A percentile compares a stretch with the other conserved stretches of the same genome.
These are phyloP conservation scores for Gossypium anomalum DNA, from an alignment of 345 rosid species.

Conservation along the genomic window DNA sequence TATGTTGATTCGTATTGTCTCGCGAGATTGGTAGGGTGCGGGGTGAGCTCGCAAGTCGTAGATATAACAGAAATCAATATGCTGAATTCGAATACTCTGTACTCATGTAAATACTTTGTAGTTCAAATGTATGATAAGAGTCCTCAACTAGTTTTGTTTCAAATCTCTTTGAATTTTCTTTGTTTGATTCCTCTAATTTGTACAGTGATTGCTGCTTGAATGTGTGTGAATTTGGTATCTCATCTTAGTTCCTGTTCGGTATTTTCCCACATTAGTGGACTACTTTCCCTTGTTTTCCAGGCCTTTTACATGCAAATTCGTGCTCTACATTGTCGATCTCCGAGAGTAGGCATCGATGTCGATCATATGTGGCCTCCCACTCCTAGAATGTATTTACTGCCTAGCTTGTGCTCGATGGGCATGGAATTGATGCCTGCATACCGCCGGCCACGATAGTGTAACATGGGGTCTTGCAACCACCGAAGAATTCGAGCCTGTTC, in stretches of 20 bases:
- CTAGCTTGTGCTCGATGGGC: conserved; percentile 98
- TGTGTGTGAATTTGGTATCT: background rate
- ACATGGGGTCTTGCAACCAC: conserved; percentile 85
- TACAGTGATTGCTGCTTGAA: background rate
- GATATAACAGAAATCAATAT: background rate
- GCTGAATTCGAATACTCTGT: background rate
- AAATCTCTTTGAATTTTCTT: background rate
- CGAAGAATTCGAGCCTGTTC: conserved; percentile 82
- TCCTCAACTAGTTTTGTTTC: background rate
- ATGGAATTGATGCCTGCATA: conserved; percentile 86
- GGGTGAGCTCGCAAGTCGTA: too few relatives aligned
- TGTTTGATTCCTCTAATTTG: background rate
- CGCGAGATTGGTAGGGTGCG: too few relatives aligned
- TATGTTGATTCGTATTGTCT: too few relatives aligned
- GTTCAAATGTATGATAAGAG: background rate
- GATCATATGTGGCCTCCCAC: conserved; percentile 73
- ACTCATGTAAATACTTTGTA: background rate
- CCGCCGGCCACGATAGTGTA: conserved; percentile 88
- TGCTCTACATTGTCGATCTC: conserved; percentile 9
- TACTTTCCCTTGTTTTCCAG: background rate
- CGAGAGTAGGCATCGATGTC: conserved; percentile 51
- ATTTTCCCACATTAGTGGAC: background rate
- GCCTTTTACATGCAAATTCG: background rate
- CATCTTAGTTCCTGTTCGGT: background rate
- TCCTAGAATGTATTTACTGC: conserved; percentile 90